Evolutionary conservation across 225 moss, liverwort and hornwort species (phyloP), one percentile per base, ranked within the genome.

Genomic region (Ulota crispa): DNA sequence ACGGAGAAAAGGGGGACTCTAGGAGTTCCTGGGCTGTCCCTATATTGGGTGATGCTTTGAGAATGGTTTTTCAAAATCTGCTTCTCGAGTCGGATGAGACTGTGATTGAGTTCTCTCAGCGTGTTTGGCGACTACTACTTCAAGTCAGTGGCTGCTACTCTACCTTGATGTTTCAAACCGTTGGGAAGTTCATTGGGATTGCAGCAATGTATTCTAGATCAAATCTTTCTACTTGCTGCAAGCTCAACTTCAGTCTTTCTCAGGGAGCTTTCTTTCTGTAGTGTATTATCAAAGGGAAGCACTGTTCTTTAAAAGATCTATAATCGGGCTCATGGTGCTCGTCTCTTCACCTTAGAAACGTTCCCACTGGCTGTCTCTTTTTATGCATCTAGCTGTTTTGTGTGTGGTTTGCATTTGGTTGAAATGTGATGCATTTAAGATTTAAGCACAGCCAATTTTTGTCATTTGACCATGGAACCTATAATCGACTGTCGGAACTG

Each of bases 61-160:
- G 94, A 37, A 88, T 96, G 72, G 93, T 96, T 53, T 94, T 93
- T 67, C 96, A 96, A 67, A 96, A 96, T 80, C 88, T 96, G 31
- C 87, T 96, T 64, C 85, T 96, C 77, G 96, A 96, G 82, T 88
- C 89, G 45, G 88, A 94, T 54, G 94, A 94, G 70, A 54, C 77
- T 68, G 93, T 96, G 36, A 88, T 96, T 64, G 85, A 83, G 63
- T 93, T 91, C 80, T 94, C 94, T 36, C 89, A 91, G 87, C 87
- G 92, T 60, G 96, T 94, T 78, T 96, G 96, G 96, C 94, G 89
- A 60, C 79, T 93, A 52, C 88, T 96, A 42, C 86, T 94, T 71
- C 91, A 92, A 92, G 96, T 96, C 55, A 59, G 81, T 81, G 75
- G 23, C 60, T 71, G 28, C 56, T 64, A 64, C 39, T 75, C 62